Evolutionary conservation across 352 stramenopile genomes (phyloP).

Genomic region (Globisporangium polare): DNA sequence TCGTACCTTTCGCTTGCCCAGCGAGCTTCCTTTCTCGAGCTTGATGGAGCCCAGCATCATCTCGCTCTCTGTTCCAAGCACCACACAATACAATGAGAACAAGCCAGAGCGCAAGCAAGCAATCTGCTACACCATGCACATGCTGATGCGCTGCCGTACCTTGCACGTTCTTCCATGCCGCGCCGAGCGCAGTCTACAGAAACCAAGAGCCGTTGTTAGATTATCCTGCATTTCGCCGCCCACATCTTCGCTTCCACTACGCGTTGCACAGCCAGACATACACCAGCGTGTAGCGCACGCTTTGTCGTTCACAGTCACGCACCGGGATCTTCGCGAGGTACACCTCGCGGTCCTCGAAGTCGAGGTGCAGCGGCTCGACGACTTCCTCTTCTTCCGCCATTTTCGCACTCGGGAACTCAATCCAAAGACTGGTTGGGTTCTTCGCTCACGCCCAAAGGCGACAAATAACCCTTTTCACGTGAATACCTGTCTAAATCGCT

Average conservation of each 20-base stretch:
- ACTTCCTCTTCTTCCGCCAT: slow-evolving; percentile 87
- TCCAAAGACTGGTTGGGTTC: slow-evolving; percentile 2
- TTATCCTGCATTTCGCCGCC: not conserved
- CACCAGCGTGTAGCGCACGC: not conserved
- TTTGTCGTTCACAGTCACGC: slow-evolving; percentile 4
- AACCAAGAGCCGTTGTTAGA: slow-evolving; percentile 3
- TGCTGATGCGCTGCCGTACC: slow-evolving; percentile 23
- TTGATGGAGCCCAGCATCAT: slow-evolving; percentile 83
- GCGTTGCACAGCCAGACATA: not conserved
- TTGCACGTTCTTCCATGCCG: slow-evolving; percentile 81
- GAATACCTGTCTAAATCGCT: not conserved
- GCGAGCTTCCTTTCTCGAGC: slow-evolving; percentile 66
- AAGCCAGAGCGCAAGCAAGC: not conserved
- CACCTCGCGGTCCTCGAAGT: slow-evolving; percentile 84
- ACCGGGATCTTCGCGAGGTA: slow-evolving; percentile 87
- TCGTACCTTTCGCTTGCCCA: slow-evolving; percentile 69
- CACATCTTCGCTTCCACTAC: not conserved
- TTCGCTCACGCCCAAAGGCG: not conserved
- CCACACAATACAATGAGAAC: slow-evolving; percentile 1
- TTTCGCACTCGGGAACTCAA: slow-evolving; percentile 6
- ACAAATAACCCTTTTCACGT: not conserved
- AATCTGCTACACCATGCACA: not conserved
- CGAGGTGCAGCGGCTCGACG: slow-evolving; percentile 86
- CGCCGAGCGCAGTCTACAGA: slow-evolving; percentile 58
- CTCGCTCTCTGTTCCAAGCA: slow-evolving; percentile 61